Base-by-base conservation (phyloP, 352 stramenopile species). In the Elongisporangium prolatum region DNA sequence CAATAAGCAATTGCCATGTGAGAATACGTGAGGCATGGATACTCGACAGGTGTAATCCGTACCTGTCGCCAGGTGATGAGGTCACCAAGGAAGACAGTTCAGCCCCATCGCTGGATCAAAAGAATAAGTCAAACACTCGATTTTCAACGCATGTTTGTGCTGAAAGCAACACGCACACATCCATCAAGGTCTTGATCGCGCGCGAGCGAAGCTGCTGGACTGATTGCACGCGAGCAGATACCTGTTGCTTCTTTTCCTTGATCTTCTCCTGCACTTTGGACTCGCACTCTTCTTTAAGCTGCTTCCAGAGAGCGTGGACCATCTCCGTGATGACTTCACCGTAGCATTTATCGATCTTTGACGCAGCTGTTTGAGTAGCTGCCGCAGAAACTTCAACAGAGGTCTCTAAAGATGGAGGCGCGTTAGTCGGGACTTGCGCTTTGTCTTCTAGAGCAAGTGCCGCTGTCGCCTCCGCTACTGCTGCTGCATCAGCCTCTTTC, bases 161-260 rank as follows among this genome's bases (percentile, higher is more conserved):
- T 21, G 20, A 21, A 2, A 48, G 5, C 34, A 20, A 56, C 50
- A 72, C 84, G 54, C 80, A 94, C 85, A 71, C 57, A 48, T 89
- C 55, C 52, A 93, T 73, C 58, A 95, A 83, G 47, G 68, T 51
- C 21, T 67, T 61, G 48, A 95, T 73, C 17, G 78, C 85, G 1
- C 71, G 71, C 14, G 64, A 59, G 3, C 83, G 79, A 49, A 95
- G 74, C n/a, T 61, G 56, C 61, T 89, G 80, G 8, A 81, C 81
- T 9, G 72, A 67, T 48, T 89, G 71, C 9, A 84, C 83, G 1
- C 84, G 77, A 21, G 65, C 62, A 16, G 71, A 74, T 21, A 95
- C 80, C 64, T 95, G 85, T 34, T 75, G 65, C 51, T 86, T 64
- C 57, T 95, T 95, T 49, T 95, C 85, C n/a, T 81, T 70, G 59